Conservation (phyloP, 305 asterid species). For the Rubia occidens region DNA sequence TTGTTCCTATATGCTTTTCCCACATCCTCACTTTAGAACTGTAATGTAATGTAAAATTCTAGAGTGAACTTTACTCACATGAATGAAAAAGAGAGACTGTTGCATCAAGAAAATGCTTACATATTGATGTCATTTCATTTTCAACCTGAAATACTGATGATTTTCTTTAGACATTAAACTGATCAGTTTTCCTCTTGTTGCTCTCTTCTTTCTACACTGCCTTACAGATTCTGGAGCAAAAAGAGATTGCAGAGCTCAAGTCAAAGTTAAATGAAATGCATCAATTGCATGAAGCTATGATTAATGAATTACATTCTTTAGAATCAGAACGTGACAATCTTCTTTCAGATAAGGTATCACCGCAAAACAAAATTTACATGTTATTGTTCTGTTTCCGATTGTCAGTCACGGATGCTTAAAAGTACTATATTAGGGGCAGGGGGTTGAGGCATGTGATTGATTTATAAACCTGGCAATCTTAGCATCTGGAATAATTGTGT, state of each 20-base stretch:
- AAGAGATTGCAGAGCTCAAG: constrained; percentile 50
- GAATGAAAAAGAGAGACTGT: neutral
- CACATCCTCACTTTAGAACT: neutral
- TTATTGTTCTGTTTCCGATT: neutral
- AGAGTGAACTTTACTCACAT: neutral
- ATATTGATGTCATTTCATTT: neutral
- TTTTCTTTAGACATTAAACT: neutral
- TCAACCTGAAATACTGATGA: neutral
- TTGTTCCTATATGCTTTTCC: neutral
- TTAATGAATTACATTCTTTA: constrained; percentile 39
- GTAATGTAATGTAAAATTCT: neutral
- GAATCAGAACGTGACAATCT: constrained; percentile 43
- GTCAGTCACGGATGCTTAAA: neutral
- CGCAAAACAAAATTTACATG: constrained; percentile 1
- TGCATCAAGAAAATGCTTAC: constrained; percentile 2
- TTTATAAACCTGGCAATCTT: neutral
- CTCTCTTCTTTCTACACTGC: neutral
- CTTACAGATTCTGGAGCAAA: constrained; percentile 32
- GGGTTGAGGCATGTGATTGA: neutral
- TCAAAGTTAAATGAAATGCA: constrained; percentile 45
- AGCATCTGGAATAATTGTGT: constrained; percentile 19
- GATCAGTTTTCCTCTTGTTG: neutral
- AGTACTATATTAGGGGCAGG: neutral
- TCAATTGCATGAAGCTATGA: constrained; percentile 46
- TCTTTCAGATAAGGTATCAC: constrained; percentile 55